Base-by-base conservation (phyloP, 2,329 filamentous ascomycete genomes). In the Paracoccidioides lutzii region DNA sequence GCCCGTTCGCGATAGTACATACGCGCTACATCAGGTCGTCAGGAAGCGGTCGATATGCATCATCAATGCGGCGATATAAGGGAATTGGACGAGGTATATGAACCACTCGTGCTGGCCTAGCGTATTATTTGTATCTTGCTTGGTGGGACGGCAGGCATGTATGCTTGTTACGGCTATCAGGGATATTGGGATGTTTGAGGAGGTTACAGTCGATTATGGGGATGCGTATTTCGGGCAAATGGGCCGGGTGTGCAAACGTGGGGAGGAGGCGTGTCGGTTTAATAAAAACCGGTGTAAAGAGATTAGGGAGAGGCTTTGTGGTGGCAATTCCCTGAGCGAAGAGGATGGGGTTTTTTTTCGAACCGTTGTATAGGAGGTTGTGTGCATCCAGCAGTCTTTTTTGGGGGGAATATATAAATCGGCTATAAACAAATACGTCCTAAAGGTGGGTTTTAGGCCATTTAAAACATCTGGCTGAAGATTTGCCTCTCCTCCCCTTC, bases 1-100 rank as follows among this genome's bases (percentile, higher is more conserved):
- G 1, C 30, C 44, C 10, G 3, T 22, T 3, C 48, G 3, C 0
- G 64, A 66, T 33, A 12, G 10, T 2, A 53, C 60, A 0, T 68
- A 68, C 52, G 58, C 57, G 9, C 55, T 67, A 7, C 28, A 52
- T 32, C 1, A 12, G n/a, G 15, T 42, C 8, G 56, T 41, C 3
- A 28, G 4, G 1, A 15, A 60, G 52, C 40, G 52, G 40, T 43
- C 40, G 14, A 44, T 53, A 15, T 37, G 46, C 35, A 15, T 53
- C 3, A 59, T 67, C 42, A 59, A 58, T 40, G 57, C 65, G 5
- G 58, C 59, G 14, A 43, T 49, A 4, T 59, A 58, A 51, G 68
- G 68, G 5, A 70, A 68, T 48, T 71, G 68, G 60, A 69, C 67
- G 4, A 63, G 70, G 14, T 72, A 63, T 44, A 60, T 69, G 38